phyloP scores from a whole-genome alignment of 2,329 filamentous ascomycete genomes.

The Xylariomycetidae sp. region DNA sequence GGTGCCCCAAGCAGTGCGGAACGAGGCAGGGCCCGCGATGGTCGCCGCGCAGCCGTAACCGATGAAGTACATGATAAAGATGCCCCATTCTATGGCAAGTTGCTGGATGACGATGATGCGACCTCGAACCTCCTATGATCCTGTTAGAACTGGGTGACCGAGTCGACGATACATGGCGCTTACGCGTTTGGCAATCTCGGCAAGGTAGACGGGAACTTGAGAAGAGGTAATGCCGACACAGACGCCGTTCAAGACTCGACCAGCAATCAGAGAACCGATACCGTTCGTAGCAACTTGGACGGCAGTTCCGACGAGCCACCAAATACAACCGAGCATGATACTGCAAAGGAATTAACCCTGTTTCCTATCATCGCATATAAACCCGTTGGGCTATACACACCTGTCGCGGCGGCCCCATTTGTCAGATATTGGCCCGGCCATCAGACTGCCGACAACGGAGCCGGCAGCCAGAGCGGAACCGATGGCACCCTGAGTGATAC shows the following conservation, averaged over 20 bases:
- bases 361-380: constrained; percentile 2
- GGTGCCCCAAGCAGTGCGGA: constrained; percentile 59
- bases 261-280: constrained; percentile 47
- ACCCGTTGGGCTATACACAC: constrained; percentile 5
- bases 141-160: constrained; percentile 1
- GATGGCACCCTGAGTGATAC: constrained; percentile 44
- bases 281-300: constrained; percentile 55
- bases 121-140: constrained; percentile 43
- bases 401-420: constrained; percentile 38
- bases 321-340: constrained; percentile 38
- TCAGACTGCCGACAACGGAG: constrained; percentile 42
- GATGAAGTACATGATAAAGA: constrained; percentile 66
- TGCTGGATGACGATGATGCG: constrained; percentile 67
- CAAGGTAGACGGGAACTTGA: constrained; percentile 63
- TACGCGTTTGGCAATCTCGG: constrained; percentile 52
- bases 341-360: constrained; percentile 21
- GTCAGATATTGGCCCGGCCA: constrained; percentile 44
- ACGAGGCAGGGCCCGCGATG: constrained; percentile 51
- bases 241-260: constrained; percentile 57
- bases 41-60: constrained; percentile 59
- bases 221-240: constrained; percentile 62
- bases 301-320: constrained; percentile 52
- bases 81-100: constrained; percentile 68
- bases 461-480: constrained; percentile 46
- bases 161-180: constrained; percentile 13